Conservation (phyloP, 1,139 yeast species). For the Yamadazyma blattariae region DNA sequence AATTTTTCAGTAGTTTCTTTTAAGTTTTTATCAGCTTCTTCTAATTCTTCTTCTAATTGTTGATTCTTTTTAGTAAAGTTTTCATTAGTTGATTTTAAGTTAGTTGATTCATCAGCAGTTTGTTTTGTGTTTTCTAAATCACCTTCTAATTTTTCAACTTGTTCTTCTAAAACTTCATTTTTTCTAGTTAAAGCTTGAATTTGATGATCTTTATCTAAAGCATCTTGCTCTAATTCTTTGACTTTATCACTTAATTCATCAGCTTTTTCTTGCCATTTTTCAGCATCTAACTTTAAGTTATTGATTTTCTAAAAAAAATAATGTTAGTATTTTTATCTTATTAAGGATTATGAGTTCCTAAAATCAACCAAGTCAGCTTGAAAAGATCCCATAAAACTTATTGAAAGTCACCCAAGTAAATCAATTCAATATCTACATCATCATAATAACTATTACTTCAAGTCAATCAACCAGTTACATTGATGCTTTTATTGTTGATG, state of each 20-base stretch:
- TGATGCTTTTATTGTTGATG: too few relatives aligned
- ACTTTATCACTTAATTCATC: slow-evolving; percentile 80
- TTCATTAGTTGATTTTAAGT: slow-evolving; percentile 85
- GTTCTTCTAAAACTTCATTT: slow-evolving; percentile 86
- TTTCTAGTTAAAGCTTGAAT: slow-evolving; percentile 90
- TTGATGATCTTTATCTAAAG: slow-evolving; percentile 89
- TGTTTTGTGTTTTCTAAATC: slow-evolving; percentile 80
- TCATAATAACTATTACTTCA: too few relatives aligned
- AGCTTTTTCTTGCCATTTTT: slow-evolving; percentile 94
- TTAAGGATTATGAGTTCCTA: slow-evolving; percentile 19
- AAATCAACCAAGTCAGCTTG: too few relatives aligned
- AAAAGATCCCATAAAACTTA: too few relatives aligned
- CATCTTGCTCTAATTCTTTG: slow-evolving; percentile 90
- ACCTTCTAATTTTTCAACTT: slow-evolving; percentile 83
- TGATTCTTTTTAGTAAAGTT: slow-evolving; percentile 90
- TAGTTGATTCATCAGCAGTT: slow-evolving; percentile 89
- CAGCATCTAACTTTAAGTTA: slow-evolving; percentile 91
- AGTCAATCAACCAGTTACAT: too few relatives aligned
- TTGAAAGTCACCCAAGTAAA: too few relatives aligned
- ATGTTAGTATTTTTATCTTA: too few relatives aligned
- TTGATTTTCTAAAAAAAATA: slow-evolving; percentile 74
- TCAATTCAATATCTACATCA: too few relatives aligned
- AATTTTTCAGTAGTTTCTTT: slow-evolving; percentile 92
- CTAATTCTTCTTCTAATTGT: slow-evolving; percentile 90
- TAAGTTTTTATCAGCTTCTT: slow-evolving; percentile 86